Evolutionary conservation across 2,329 filamentous ascomycete genomes (phyloP).

Genomic region (Diaporthe sp.): DNA sequence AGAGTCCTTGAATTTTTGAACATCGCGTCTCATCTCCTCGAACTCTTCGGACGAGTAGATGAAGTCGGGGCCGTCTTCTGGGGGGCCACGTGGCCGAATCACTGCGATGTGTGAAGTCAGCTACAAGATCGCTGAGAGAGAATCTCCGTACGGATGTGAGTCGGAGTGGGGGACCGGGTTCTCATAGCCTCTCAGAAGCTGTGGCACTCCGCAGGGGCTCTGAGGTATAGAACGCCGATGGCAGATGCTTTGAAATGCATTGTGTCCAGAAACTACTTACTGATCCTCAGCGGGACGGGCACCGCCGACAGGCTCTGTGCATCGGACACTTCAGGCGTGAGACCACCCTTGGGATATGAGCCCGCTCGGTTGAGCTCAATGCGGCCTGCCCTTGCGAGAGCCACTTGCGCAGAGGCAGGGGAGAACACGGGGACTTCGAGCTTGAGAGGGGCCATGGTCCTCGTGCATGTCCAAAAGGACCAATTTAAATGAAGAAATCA

Average conservation of each 20-base stretch:
- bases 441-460: conserved; percentile 53
- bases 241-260: neutral
- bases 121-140: neutral
- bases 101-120: conserved; percentile 41
- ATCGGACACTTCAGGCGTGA: conserved; percentile 61
- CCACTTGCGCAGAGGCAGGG: conserved; percentile 52
- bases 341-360: conserved; percentile 64
- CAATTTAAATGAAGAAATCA: fast-evolving
- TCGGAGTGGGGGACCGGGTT: neutral
- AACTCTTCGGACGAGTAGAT: conserved; percentile 61
- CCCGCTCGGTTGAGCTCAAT: conserved; percentile 66
- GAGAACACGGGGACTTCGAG: conserved; percentile 70
- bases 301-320: conserved; percentile 48
- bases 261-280: neutral
- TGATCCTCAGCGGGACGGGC: conserved; percentile 61
- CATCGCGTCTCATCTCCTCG: conserved; percentile 55
- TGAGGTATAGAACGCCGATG: too few relatives aligned
- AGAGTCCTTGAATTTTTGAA: conserved; percentile 53
- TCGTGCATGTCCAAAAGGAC: neutral
- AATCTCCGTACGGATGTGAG: neutral
- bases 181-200: neutral
- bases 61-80: conserved; percentile 55
- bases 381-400: conserved; percentile 57
- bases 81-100: conserved; percentile 64
- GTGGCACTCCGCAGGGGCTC: neutral